Evolutionary conservation across 495 filamentous ascomycete genomes (phyloP), one percentile per base, ranked within the genome.

Genomic region (Aspergillus biplanus): DNA sequence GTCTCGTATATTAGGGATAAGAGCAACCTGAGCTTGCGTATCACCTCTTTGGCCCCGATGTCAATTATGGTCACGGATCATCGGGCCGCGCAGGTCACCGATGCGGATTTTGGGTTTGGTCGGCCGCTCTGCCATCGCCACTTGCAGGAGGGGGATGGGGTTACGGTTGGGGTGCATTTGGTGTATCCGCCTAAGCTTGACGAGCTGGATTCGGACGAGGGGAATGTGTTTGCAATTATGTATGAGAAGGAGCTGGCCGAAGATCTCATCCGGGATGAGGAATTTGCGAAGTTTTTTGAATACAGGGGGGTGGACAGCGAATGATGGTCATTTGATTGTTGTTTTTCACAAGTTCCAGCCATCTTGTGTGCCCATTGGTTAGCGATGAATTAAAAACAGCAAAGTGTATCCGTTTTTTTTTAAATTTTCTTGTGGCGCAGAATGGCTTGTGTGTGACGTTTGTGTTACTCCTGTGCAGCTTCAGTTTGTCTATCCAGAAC

Each of bases 251-350:
- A 69, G 11, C 56, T 77, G 33, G 69, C 68, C 16, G 55, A 74
- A 21, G 54, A 27, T 8, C 59, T 83, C 7, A 63, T 78, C 15
- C 65, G 70, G 6, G 80, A 83, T 68, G 61, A 67, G 7, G 77
- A 79, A 46, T 75, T 71, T 69, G 67, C 42, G 0, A 49, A 61
- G 55, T 82, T 69, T 48, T 80, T 82, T 61, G 79, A 82, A 53
- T 81, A 75, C 59, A 70, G 76, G 56, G 78, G 78, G 7, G 59
- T 73, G 5, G 75, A 68, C 39, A 39, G 37, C 3, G 37, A 39
- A 13, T 39, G 37, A 39, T 0, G 13, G 13, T 1, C 37, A 0
- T 4, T 27, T 27, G 21, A 27, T 27, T 27, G 21, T 27, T 27
- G 21, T 27, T 27, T 27, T 27, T 27, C 21, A 27, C 2, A 27